Evolutionary conservation across 179 eudicot genomes (phyloP).

Genomic region (Sideroxylon spinosum): DNA sequence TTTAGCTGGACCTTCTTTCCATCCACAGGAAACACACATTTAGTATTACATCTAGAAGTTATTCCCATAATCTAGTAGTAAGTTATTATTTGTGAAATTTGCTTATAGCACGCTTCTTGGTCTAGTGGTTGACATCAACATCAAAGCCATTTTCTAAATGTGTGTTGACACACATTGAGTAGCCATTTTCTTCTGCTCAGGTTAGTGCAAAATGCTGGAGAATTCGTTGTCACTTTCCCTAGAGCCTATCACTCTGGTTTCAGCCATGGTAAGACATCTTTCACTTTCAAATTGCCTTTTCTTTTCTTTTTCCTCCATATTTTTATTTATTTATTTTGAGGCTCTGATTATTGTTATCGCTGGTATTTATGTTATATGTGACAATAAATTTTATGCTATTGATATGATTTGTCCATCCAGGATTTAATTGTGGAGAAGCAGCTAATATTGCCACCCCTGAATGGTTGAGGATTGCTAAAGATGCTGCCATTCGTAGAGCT

Average conservation of each 20-base stretch:
- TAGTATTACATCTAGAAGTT: background rate
- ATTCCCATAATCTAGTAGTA: background rate
- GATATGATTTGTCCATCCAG: slow-evolving; percentile 26
- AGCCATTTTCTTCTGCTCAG: slow-evolving; percentile 38
- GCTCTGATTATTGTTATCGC: slow-evolving; percentile 5
- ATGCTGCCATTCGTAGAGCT: slow-evolving; percentile 97
- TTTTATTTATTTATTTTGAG: background rate
- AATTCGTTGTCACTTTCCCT: slow-evolving; percentile 94
- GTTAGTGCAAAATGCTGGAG: slow-evolving; percentile 98
- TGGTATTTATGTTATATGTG: background rate
- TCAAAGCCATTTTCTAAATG: too few relatives aligned
- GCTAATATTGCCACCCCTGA: slow-evolving; percentile 97
- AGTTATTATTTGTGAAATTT: background rate
- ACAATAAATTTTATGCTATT: background rate
- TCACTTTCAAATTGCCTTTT: background rate
- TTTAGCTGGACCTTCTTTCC: background rate
- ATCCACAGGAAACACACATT: too few relatives aligned
- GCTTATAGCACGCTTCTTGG: too few relatives aligned
- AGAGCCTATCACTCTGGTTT: slow-evolving; percentile 98
- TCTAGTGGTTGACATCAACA: background rate
- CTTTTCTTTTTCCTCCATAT: background rate
- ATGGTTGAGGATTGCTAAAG: slow-evolving; percentile 89
- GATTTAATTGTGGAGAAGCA: slow-evolving; percentile 90
- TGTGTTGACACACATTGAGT: background rate
- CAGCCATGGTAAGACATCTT: slow-evolving; percentile 68